Conservation (phyloP, 345 rosid genomes). For the Durio zibethinus region DNA sequence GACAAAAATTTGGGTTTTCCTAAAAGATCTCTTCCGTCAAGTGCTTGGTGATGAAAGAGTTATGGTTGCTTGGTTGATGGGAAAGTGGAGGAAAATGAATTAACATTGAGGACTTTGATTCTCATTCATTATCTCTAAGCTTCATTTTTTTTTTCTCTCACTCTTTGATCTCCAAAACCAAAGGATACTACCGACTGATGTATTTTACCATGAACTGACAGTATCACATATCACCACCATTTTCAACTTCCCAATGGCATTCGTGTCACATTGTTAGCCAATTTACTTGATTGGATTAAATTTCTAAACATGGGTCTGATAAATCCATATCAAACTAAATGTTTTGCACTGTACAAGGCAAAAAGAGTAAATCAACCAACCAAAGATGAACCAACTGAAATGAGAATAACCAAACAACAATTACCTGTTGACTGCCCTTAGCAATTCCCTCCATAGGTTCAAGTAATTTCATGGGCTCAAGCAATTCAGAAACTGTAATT, state of each 20-base stretch:
- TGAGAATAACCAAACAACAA: neutral
- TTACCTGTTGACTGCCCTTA: constrained; percentile 75
- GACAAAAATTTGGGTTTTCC: neutral
- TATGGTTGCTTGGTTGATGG: neutral
- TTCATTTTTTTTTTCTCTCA: neutral
- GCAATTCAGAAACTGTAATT: no score
- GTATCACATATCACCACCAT: neutral
- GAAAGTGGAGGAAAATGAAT: neutral
- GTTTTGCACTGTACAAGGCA: neutral
- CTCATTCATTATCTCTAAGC: no score
- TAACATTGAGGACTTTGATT: neutral
- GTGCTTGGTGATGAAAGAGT: neutral
- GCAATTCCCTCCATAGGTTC: constrained; percentile 75
- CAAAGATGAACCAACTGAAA: neutral
- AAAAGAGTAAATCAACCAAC: neutral
- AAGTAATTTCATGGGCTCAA: constrained; percentile 52
- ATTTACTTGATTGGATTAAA: neutral
- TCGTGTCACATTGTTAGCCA: neutral
- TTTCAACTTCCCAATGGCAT: neutral
- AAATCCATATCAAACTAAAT: neutral
- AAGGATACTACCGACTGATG: neutral
- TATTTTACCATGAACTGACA: neutral
- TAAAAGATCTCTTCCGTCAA: neutral
- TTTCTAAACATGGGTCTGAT: neutral
- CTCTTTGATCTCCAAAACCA: neutral